Percentiles rank a stretch among this genome's conserved stretches.
phyloP scores from a whole-genome alignment of 768 basidiomycete genomes.

The Cyclocybe aegerita region DNA sequence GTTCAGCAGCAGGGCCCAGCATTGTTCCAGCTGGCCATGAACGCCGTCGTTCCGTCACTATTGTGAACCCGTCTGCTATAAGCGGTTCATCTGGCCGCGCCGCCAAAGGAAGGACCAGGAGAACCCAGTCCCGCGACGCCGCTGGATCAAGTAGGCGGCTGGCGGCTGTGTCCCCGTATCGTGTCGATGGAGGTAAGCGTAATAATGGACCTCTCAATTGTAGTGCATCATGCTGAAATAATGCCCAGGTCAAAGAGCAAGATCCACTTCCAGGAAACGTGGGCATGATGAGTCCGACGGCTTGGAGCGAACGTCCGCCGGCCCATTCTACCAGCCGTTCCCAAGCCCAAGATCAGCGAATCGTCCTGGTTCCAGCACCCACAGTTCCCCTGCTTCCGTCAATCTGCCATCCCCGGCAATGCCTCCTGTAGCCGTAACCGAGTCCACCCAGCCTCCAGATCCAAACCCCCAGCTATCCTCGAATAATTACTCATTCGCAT shows the following conservation, averaged over 20 bases:
- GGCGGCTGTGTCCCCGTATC: slow-evolving; percentile 62
- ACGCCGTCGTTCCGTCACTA: slow-evolving; percentile 57
- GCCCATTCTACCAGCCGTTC: slow-evolving; percentile 54
- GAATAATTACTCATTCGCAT: slow-evolving; percentile 43
- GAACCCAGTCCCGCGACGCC: slow-evolving; percentile 62
- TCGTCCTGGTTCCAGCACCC: slow-evolving; percentile 51
- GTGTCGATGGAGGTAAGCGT: slow-evolving; percentile 56
- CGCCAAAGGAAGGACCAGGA: slow-evolving; percentile 50
- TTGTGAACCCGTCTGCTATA: slow-evolving; percentile 39
- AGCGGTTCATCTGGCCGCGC: slow-evolving; percentile 37
- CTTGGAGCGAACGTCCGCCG: slow-evolving; percentile 39
- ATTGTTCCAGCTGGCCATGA: slow-evolving; percentile 31
- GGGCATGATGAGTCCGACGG: slow-evolving; percentile 66
- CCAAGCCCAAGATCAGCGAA: slow-evolving; percentile 47
- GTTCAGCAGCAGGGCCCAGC: slow-evolving; percentile 15
- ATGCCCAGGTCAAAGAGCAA: slow-evolving; percentile 53
- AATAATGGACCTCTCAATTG: too few species aligned
- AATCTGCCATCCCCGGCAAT: slow-evolving; percentile 72
- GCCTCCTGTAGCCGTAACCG: slow-evolving; percentile 31
- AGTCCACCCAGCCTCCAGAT: slow-evolving; percentile 27
- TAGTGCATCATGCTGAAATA: too few species aligned
- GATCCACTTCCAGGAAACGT: slow-evolving; percentile 75
- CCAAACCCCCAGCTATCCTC: slow-evolving; percentile 53
- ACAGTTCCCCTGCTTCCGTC: slow-evolving; percentile 74
- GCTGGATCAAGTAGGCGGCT: slow-evolving; percentile 49